These are phyloP conservation scores for Fraxinus platypoda DNA, from an alignment of 305 asterid genomes.

Conservation along the genomic window DNA sequence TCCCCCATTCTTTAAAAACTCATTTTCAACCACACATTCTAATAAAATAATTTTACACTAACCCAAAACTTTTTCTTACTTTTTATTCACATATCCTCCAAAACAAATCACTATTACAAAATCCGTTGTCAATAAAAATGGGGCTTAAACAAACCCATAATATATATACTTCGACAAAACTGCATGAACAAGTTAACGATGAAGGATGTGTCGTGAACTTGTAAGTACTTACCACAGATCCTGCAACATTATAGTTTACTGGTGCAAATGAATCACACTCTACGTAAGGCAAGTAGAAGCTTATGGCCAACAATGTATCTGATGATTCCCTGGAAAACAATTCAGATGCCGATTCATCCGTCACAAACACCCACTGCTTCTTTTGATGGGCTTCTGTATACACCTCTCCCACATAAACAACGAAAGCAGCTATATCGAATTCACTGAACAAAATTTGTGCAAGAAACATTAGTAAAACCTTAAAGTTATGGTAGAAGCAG, in stretches of 20 bases:
- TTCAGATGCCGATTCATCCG: constrained; percentile 59
- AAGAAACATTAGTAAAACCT: constrained; percentile 25
- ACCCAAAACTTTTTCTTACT: neutral
- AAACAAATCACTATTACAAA: neutral
- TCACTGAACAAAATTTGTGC: constrained; percentile 55
- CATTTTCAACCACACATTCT: neutral
- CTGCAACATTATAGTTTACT: constrained; percentile 53
- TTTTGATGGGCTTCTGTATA: constrained; percentile 54
- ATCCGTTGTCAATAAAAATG: neutral
- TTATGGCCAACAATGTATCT: constrained; percentile 67
- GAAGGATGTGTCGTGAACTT: neutral
- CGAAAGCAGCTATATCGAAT: constrained; percentile 82
- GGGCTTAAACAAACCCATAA: neutral
- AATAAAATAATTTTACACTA: neutral
- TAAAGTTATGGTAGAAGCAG: constrained; percentile 16
- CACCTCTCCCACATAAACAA: constrained; percentile 77
- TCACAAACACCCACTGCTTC: constrained; percentile 92
- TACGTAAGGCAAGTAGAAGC: constrained; percentile 53
- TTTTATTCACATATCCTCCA: neutral
- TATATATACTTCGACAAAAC: neutral
- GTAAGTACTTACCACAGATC: constrained; percentile 63
- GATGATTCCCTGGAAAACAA: constrained; percentile 35
- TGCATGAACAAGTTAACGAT: neutral
- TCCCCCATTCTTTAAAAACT: neutral
- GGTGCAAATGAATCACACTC: constrained; percentile 53